Conservation (phyloP, 495 filamentous ascomycete species). For the Neurospora sp. region DNA sequence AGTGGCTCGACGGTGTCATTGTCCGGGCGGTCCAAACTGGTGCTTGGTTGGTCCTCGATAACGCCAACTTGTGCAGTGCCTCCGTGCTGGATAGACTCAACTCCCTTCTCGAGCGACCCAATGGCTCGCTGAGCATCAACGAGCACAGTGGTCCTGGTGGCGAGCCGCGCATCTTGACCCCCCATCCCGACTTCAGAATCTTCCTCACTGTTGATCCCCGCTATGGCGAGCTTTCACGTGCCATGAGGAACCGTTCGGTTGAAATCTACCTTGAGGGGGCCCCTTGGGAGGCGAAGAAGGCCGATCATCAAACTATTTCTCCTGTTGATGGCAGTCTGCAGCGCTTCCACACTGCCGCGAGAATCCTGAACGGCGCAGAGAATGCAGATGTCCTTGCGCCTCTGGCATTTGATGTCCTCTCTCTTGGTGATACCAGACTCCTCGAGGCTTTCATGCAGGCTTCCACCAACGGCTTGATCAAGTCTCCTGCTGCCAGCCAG, state of each 20-base stretch:
- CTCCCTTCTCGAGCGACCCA: conserved; percentile 74
- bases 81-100: conserved; percentile 94
- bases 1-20: conserved; percentile 91
- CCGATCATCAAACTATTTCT: conserved; percentile 17
- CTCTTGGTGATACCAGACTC: conserved; percentile 24
- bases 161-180: conserved; percentile 64
- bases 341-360: conserved; percentile 22
- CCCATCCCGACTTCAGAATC: conserved; percentile 80
- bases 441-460: conserved; percentile 19
- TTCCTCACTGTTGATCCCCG: conserved; percentile 92
- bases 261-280: conserved; percentile 65
- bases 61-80: conserved; percentile 90
- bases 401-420: conserved; percentile 26
- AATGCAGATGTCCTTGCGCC: conserved; percentile 11
- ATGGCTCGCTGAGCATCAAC: conserved; percentile 79
- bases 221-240: conserved; percentile 87
- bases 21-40: conserved; percentile 79
- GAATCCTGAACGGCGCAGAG: conserved; percentile 1
- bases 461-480: conserved; percentile 6
- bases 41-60: conserved; percentile 88
- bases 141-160: conserved; percentile 80
- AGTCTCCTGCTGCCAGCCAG: conserved; percentile 8
- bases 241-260: conserved; percentile 91
- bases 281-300: conserved; percentile 4
- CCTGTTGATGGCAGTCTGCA: conserved; percentile 35